These are phyloP conservation scores for Eimeria praecox DNA, from an alignment of 169 alveolate genomes.

Conservation along the genomic window DNA sequence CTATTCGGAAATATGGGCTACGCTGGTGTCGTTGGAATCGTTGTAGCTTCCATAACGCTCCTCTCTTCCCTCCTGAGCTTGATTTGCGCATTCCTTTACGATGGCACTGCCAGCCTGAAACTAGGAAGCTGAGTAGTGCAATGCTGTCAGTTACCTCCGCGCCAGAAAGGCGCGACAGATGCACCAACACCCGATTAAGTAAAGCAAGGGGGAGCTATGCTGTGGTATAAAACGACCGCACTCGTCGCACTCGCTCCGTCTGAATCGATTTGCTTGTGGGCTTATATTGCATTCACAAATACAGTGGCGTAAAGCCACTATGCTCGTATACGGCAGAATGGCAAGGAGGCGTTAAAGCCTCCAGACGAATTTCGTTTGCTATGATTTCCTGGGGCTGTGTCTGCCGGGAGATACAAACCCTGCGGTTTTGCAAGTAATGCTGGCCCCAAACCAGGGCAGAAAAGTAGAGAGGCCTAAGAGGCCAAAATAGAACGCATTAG, in stretches of 20 bases:
- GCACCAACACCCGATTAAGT: neutral
- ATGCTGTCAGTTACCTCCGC: neutral
- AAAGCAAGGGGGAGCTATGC: neutral
- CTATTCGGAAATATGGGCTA: conserved; percentile 80
- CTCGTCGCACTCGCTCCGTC: neutral
- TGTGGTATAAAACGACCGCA: neutral
- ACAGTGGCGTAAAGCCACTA: neutral
- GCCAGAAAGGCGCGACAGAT: neutral
- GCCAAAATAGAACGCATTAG: neutral
- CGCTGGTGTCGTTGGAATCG: conserved; percentile 79
- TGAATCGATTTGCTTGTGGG: conserved; percentile 2
- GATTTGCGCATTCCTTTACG: conserved; percentile 67
- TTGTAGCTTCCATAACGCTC: conserved; percentile 78
- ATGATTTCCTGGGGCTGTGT: neutral
- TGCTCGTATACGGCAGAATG: neutral
- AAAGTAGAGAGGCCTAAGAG: neutral
- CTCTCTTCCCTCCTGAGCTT: conserved; percentile 73
- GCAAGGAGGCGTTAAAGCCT: neutral
- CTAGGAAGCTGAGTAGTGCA: conserved; percentile 7
- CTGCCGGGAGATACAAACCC: neutral
- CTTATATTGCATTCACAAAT: neutral
- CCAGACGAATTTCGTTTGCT: neutral
- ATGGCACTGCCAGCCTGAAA: conserved; percentile 75
- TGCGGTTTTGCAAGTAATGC: neutral
- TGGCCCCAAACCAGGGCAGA: too few species aligned